phyloP scores from a whole-genome alignment of 345 rosid species.

The Acer yangbiense region DNA sequence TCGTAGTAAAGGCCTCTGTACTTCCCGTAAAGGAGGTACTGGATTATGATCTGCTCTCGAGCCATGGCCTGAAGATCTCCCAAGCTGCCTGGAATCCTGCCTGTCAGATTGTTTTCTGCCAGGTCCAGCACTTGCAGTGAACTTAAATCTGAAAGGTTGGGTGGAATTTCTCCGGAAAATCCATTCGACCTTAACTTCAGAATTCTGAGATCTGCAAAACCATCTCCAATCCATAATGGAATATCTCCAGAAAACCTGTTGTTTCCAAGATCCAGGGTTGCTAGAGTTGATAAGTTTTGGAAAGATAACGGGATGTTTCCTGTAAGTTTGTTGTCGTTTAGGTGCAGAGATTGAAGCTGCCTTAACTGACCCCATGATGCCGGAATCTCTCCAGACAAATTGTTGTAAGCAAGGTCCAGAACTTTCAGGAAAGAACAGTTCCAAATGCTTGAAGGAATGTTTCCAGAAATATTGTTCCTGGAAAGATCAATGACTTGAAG shows the following conservation, averaged over 20 bases:
- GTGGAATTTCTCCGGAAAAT: conserved; percentile 40
- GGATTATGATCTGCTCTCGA: conserved; percentile 24
- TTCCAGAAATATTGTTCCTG: too few species aligned
- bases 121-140: conserved; percentile 50
- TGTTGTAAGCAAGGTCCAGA: too few species aligned
- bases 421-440: too few species aligned
- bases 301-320: conserved; percentile 30
- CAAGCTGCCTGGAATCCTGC: conserved; percentile 36
- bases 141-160: conserved; percentile 25
- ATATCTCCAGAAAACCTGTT: conserved; percentile 37
- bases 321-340: too few species aligned
- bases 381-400: too few species aligned
- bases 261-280: conserved; percentile 41
- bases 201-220: conserved; percentile 27
- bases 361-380: too few species aligned
- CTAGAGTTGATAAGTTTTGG: conserved; percentile 32
- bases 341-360: too few species aligned
- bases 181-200: conserved; percentile 29
- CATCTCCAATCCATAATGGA: conserved; percentile 38
- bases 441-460: too few species aligned
- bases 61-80: conserved; percentile 45
- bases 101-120: conserved; percentile 42
- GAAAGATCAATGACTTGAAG: too few species aligned
- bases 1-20: conserved; percentile 33
- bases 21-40: conserved; percentile 36